A percentile compares a stretch with the other conserved stretches of the same genome.
These are phyloP conservation scores for Pythium apleroticum DNA, from an alignment of 352 stramenopile genomes.

Conservation along the genomic window DNA sequence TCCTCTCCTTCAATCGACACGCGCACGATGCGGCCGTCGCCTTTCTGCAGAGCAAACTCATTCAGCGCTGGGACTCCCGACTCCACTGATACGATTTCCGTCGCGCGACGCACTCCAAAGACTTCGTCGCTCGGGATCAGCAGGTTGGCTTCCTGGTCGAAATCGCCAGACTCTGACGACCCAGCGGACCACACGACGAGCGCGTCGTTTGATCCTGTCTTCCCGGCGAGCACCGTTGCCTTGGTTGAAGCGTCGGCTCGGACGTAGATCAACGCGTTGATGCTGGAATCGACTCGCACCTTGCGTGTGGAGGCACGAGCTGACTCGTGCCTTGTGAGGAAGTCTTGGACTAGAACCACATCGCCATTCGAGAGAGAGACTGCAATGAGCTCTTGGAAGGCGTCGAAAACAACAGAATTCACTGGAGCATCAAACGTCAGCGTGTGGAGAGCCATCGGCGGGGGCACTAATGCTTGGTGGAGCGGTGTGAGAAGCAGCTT, in stretches of 20 bases:
- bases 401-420: constrained; percentile 61
- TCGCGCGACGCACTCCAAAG: constrained; percentile 12
- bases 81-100: constrained; percentile 10
- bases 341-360: constrained; percentile 50
- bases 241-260: neutral
- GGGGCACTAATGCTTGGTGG: constrained; percentile 64
- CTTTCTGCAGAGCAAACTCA: constrained; percentile 34
- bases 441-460: constrained; percentile 54
- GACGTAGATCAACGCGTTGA: constrained; percentile 16
- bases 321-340: constrained; percentile 22
- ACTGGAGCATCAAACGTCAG: constrained; percentile 39
- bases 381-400: constrained; percentile 35
- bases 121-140: constrained; percentile 22
- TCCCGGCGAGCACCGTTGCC: constrained; percentile 6
- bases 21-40: constrained; percentile 33
- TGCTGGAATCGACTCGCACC: constrained; percentile 6
- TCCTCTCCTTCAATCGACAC: constrained; percentile 14
- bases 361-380: constrained; percentile 43
- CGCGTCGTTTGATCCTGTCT: constrained; percentile 11
- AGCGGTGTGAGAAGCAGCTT: constrained; percentile 70
- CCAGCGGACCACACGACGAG: constrained; percentile 15
- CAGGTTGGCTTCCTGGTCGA: neutral
- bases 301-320: neutral
- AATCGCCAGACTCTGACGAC: neutral
- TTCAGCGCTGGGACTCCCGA: neutral